Evolutionary conservation across 1,139 yeast genomes (phyloP).

Genomic region (Kodamaea sp.): DNA sequence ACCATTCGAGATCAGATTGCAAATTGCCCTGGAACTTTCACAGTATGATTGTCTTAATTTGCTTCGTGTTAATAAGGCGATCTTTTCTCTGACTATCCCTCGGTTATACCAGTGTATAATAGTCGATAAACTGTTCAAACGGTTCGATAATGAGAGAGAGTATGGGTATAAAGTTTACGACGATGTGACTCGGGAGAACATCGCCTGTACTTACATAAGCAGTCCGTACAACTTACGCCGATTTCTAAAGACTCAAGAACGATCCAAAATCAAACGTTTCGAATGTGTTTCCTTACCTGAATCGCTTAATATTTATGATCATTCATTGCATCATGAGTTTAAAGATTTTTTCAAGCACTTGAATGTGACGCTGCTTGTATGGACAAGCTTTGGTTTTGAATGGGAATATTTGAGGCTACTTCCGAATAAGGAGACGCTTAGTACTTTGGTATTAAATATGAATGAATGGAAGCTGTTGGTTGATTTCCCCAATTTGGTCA

Average conservation of each 20-base stretch:
- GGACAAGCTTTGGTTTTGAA: constrained; percentile 35
- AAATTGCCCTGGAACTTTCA: constrained; percentile 31
- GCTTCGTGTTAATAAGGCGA: constrained; percentile 26
- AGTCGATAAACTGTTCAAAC: constrained; percentile 36
- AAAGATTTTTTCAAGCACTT: constrained; percentile 20
- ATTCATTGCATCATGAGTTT: constrained; percentile 19
- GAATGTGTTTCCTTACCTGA: constrained; percentile 33
- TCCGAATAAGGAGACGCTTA: constrained; percentile 18
- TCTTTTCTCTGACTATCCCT: constrained; percentile 29
- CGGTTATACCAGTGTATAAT: constrained; percentile 37
- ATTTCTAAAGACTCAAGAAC: constrained; percentile 17
- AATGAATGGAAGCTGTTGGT: constrained; percentile 7
- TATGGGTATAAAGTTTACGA: constrained; percentile 8
- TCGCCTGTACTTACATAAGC: constrained; percentile 27
- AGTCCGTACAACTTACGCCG: constrained; percentile 32
- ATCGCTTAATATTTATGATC: constrained; percentile 31
- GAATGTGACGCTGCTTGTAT: constrained; percentile 24
- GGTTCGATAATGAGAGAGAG: constrained; percentile 32
- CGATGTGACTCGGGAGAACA: constrained; percentile 4
- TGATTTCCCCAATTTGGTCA: constrained; percentile 22
- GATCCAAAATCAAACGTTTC: constrained; percentile 16
- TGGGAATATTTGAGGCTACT: constrained; percentile 23
- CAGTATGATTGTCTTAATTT: constrained; percentile 42
- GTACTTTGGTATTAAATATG: constrained; percentile 22
- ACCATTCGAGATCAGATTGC: constrained; percentile 37